Evolutionary conservation across 257 asterid genomes (phyloP).

Genomic region (Fraxinus excelsior): DNA sequence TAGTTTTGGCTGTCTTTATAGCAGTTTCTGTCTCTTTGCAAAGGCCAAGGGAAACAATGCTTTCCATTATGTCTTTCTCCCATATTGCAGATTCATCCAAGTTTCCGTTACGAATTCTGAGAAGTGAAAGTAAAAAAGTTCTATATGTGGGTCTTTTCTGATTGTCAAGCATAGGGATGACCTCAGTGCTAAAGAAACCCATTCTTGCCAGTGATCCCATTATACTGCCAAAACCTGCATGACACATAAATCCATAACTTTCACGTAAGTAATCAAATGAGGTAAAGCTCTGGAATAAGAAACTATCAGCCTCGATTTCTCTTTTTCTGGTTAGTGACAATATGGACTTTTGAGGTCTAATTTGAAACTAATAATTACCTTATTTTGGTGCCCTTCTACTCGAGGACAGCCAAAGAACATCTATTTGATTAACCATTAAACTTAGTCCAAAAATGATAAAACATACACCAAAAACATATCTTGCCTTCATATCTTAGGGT

Average conservation of each 20-base stretch:
- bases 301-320: background rate
- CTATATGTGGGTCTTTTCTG: slow-evolving; percentile 56
- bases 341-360: background rate
- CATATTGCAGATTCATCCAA: slow-evolving; percentile 33
- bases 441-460: background rate
- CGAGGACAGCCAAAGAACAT: background rate
- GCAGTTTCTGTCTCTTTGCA: slow-evolving; percentile 63
- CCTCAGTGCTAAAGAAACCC: slow-evolving; percentile 73
- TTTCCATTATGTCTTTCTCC: slow-evolving; percentile 63
- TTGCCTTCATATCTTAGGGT: slow-evolving; percentile 94
- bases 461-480: slow-evolving; percentile 19
- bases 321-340: background rate
- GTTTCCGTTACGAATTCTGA: slow-evolving; percentile 30
- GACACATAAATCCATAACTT: slow-evolving; percentile 10
- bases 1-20: slow-evolving; percentile 70
- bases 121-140: slow-evolving; percentile 50
- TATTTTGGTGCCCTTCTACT: background rate
- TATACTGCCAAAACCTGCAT: slow-evolving; percentile 80
- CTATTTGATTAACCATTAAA: background rate
- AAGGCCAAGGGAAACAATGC: slow-evolving; percentile 51
- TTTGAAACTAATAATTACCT: slow-evolving; percentile 4
- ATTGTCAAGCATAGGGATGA: slow-evolving; percentile 34
- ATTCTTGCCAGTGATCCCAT: slow-evolving; percentile 83
- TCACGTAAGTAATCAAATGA: background rate
- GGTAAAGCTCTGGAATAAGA: background rate